Conservation (phyloP, 1,139 yeast genomes). For the Spencermartinsiella ligniputridi region DNA sequence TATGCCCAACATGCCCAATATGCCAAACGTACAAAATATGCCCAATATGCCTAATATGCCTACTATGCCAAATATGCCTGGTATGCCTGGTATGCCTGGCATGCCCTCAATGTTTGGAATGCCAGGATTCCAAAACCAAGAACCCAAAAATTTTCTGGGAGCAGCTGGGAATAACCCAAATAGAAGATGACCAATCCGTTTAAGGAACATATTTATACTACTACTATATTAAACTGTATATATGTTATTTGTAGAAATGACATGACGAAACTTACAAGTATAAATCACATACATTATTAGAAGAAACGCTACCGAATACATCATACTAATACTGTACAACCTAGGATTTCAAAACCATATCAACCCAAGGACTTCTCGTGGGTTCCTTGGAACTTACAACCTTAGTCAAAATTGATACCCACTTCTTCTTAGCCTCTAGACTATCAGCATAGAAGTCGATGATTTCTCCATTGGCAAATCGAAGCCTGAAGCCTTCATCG, state of each 20-base stretch:
- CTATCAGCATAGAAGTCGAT: constrained; percentile 66
- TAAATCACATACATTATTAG: background rate
- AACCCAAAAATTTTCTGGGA: background rate
- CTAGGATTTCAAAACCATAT: constrained; percentile 16
- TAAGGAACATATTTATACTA: background rate
- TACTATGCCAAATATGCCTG: constrained; percentile 12
- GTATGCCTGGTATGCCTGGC: constrained; percentile 11
- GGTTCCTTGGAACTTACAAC: constrained; percentile 19
- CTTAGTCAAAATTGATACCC: constrained; percentile 37
- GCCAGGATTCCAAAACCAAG: constrained; percentile 6
- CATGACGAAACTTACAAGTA: background rate
- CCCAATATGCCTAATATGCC: constrained; percentile 25
- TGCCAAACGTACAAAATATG: constrained; percentile 25
- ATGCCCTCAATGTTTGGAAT: constrained; percentile 12
- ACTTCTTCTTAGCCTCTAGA: constrained; percentile 44
- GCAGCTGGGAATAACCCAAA: background rate
- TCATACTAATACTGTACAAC: no score
- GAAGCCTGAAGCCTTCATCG: constrained; percentile 45
- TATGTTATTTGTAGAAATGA: background rate
- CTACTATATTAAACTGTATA: background rate
- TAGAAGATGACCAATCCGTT: constrained; percentile 2
- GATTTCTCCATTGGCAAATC: constrained; percentile 63
- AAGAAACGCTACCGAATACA: constrained; percentile 11
- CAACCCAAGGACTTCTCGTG: constrained; percentile 25
- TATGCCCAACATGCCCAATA: constrained; percentile 23